phyloP scores from a whole-genome alignment of 495 filamentous ascomycete genomes.

The Amniculicola lignicola region DNA sequence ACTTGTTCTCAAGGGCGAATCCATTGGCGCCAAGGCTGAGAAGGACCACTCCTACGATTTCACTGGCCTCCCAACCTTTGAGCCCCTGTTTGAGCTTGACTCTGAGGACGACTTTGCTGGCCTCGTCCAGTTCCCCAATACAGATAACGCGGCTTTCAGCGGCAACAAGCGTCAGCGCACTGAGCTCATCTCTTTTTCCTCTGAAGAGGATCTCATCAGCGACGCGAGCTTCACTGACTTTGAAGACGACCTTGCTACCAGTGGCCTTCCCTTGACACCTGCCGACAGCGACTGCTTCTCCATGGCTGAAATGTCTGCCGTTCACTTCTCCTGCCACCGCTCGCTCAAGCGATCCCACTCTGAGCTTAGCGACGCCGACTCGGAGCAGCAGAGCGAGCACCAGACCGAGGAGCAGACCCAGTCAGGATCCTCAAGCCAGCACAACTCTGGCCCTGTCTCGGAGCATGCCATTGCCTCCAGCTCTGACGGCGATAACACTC shows the following conservation, averaged over 20 bases:
- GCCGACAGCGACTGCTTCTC: slow-evolving; percentile 40
- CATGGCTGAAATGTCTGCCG: slow-evolving; percentile 42
- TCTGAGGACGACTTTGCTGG: slow-evolving; percentile 86
- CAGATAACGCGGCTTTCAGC: slow-evolving; percentile 55
- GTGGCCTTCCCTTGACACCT: slow-evolving; percentile 47
- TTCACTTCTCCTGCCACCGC: slow-evolving; percentile 62
- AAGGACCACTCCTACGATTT: slow-evolving; percentile 51
- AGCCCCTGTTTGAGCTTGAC: slow-evolving; percentile 86
- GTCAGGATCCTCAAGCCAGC: slow-evolving; percentile 38
- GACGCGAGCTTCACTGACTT: slow-evolving; percentile 76
- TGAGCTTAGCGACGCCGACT: slow-evolving; percentile 42
- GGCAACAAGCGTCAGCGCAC: slow-evolving; percentile 78
- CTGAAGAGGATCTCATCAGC: slow-evolving; percentile 71
- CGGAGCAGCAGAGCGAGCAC: slow-evolving; percentile 40
- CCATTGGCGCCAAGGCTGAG: slow-evolving; percentile 47
- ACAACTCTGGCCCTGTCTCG: slow-evolving; percentile 40
- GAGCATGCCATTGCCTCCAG: slow-evolving; percentile 39
- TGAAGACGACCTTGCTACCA: slow-evolving; percentile 60
- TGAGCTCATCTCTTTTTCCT: slow-evolving; percentile 55
- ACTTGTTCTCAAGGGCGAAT: slow-evolving; percentile 64
- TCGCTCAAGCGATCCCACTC: slow-evolving; percentile 54
- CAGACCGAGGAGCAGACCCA: slow-evolving; percentile 43
- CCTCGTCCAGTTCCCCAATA: slow-evolving; percentile 65
- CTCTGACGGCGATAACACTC: slow-evolving; percentile 35
- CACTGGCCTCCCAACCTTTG: slow-evolving; percentile 70